A percentile compares a stretch with the other conserved stretches of the same genome.
phyloP scores from a whole-genome alignment of 2,329 filamentous ascomycete species.

The Trichoderma guizhouense region DNA sequence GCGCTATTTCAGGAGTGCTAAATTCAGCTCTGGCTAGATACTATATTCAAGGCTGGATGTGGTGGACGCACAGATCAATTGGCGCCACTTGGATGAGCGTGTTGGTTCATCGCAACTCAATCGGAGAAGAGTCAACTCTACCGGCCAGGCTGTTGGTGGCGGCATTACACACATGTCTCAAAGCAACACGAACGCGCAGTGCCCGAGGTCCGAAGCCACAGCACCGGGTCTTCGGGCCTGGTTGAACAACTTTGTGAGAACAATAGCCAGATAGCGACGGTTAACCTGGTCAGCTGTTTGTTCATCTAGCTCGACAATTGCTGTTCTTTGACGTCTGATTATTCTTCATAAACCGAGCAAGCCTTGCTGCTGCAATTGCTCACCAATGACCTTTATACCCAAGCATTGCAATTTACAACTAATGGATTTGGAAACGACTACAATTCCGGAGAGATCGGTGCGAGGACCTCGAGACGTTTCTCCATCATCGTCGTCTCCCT shows the following conservation, averaged over 20 bases:
- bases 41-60: background rate
- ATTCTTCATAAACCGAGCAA: background rate
- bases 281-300: background rate
- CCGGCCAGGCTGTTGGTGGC: constrained; percentile 4
- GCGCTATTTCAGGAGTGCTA: background rate
- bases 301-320: too few relatives aligned
- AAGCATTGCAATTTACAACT: background rate
- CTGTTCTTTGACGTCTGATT: background rate
- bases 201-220: background rate
- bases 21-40: background rate
- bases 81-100: constrained; percentile 9
- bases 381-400: background rate
- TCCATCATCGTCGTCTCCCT: constrained; percentile 3
- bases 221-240: background rate
- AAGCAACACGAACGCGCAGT: background rate
- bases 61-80: constrained; percentile 22
- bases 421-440: background rate
- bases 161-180: background rate
- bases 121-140: background rate
- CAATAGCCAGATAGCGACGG: background rate
- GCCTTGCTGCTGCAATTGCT: background rate
- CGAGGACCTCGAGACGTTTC: background rate
- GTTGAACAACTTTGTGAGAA: background rate
- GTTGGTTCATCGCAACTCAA: background rate
- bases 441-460: background rate